Conservation (phyloP, 2,329 filamentous ascomycete species). For the Penicillium hesseltinei region DNA sequence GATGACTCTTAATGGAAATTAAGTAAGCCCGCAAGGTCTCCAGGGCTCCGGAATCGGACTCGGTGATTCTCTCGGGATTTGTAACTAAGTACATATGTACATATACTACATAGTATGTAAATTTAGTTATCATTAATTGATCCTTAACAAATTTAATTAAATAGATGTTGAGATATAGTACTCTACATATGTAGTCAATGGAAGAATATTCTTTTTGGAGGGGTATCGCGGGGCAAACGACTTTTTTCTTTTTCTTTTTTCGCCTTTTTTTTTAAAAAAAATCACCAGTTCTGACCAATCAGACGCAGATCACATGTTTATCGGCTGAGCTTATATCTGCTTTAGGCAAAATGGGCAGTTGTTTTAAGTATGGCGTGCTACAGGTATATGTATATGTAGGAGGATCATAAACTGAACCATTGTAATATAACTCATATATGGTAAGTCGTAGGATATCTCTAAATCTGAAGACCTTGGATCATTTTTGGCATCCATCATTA, state of each 20-base stretch:
- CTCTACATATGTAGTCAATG: neutral
- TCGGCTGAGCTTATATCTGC: conserved; percentile 3
- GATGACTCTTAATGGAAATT: conserved; percentile 15
- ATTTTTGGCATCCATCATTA: neutral
- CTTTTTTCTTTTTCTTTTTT: neutral
- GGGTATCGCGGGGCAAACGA: conserved; percentile 5
- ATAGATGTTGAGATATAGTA: neutral
- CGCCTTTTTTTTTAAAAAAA: neutral
- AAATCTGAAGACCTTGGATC: neutral
- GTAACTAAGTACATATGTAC: neutral
- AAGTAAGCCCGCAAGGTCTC: conserved; percentile 18
- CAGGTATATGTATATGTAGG: too few species aligned
- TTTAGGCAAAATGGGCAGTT: neutral
- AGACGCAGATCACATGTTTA: neutral
- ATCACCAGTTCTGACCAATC: neutral
- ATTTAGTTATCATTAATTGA: neutral
- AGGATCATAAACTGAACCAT: too few species aligned
- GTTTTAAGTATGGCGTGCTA: too few species aligned
- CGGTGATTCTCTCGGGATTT: neutral
- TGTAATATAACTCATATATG: too few species aligned
- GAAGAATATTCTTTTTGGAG: neutral
- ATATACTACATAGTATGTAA: neutral
- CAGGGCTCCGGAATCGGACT: conserved; percentile 20
- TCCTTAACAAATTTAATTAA: neutral
- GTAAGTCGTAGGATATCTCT: neutral